These are phyloP conservation scores for Neurospora pannonica DNA, from an alignment of 495 filamentous ascomycete species.

Conservation along the genomic window DNA sequence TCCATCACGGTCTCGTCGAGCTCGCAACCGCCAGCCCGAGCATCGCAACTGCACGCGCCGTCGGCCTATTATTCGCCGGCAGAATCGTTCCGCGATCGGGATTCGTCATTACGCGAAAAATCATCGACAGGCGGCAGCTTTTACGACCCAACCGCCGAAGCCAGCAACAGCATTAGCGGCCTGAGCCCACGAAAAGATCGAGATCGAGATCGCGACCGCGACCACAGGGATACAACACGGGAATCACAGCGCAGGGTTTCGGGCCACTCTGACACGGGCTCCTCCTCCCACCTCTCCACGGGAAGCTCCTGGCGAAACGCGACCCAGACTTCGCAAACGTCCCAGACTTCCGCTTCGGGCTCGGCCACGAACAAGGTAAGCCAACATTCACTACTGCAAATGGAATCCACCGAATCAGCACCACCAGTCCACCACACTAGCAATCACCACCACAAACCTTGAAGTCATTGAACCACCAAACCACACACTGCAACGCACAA, in stretches of 20 bases:
- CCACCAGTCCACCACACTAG: background rate
- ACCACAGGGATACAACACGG: background rate
- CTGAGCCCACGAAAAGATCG: background rate
- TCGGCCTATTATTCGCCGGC: conserved; percentile 20
- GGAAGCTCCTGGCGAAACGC: conserved; percentile 22
- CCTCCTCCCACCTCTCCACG: conserved; percentile 4
- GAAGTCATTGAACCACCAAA: background rate
- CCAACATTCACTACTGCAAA: conserved; percentile 1
- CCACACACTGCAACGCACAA: background rate
- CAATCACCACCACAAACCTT: background rate
- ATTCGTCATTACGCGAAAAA: conserved; percentile 31
- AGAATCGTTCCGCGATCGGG: conserved; percentile 18
- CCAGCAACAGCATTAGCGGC: conserved; percentile 21
- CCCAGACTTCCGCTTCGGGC: background rate
- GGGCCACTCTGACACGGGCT: conserved; percentile 22
- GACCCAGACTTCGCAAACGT: conserved; percentile 19
- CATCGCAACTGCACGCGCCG: conserved; percentile 28
- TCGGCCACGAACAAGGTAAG: conserved; percentile 20
- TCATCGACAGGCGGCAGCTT: conserved; percentile 32
- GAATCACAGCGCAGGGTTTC: conserved; percentile 25
- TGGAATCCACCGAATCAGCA: background rate
- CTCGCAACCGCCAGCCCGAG: conserved; percentile 10
- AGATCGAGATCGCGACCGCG: background rate
- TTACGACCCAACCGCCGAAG: conserved; percentile 49
- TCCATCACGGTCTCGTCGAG: conserved; percentile 1